phyloP scores from a whole-genome alignment of 352 stramenopile species.

The Pythium pectinolyticum region DNA sequence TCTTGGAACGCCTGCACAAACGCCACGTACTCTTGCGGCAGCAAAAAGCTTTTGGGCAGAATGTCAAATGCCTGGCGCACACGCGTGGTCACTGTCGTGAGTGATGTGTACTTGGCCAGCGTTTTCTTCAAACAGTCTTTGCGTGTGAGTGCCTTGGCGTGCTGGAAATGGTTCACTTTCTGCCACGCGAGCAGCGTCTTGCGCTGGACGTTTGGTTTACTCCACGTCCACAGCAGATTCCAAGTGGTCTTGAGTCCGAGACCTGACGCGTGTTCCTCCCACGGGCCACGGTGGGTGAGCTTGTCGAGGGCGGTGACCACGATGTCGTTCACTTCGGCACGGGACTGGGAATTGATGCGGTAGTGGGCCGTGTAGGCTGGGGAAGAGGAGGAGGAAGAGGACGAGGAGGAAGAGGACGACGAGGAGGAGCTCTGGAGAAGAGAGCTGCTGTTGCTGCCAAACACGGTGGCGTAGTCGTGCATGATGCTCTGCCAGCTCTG shows the following conservation, averaged over 20 bases:
- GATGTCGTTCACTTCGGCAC: slow-evolving; percentile 83
- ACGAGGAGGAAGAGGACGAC: slow-evolving; percentile 33
- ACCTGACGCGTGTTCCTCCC: slow-evolving; percentile 75
- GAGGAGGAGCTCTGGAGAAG: slow-evolving; percentile 13
- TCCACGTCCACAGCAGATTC: slow-evolving; percentile 93
- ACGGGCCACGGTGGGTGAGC: slow-evolving; percentile 48
- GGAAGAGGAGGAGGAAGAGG: slow-evolving; percentile 20
- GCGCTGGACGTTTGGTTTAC: slow-evolving; percentile 78
- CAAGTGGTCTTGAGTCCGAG: slow-evolving; percentile 88
- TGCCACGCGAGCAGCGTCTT: slow-evolving; percentile 90
- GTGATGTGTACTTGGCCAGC: slow-evolving; percentile 60
- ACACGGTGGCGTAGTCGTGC: slow-evolving; percentile 84
- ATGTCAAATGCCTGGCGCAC: slow-evolving; percentile 86
- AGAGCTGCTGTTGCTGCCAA: slow-evolving; percentile 42
- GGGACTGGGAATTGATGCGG: slow-evolving; percentile 75
- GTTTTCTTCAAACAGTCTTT: slow-evolving; percentile 94
- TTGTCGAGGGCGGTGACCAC: slow-evolving; percentile 66
- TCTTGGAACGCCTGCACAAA: slow-evolving; percentile 88
- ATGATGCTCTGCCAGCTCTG: slow-evolving; percentile 84
- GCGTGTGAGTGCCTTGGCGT: slow-evolving; percentile 87
- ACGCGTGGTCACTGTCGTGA: slow-evolving; percentile 44
- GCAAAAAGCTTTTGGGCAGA: slow-evolving; percentile 90
- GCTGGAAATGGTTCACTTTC: slow-evolving; percentile 94
- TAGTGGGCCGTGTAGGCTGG: slow-evolving; percentile 58
- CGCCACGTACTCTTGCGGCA: slow-evolving; percentile 91